Evolutionary conservation across 192 early-diverging fungal genomes (phyloP).

Genomic region (Rhizophagus prolifer): DNA sequence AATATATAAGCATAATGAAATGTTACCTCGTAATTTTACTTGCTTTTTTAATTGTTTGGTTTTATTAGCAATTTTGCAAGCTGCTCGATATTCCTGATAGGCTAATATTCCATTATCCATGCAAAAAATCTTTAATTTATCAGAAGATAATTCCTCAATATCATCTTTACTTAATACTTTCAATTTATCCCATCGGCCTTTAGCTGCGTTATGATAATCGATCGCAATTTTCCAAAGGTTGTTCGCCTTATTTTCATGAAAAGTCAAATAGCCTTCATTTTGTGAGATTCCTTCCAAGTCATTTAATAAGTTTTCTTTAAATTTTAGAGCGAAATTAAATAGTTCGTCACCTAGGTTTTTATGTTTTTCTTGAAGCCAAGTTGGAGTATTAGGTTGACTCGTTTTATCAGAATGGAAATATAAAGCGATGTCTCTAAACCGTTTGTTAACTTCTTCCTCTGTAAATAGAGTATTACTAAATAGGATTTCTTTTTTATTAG

Average conservation of each 20-base stretch:
- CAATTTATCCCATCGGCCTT: neutral
- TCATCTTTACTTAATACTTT: neutral
- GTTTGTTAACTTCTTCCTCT: neutral
- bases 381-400: too few species aligned
- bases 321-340: neutral
- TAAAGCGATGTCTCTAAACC: neutral
- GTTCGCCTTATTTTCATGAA: neutral
- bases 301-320: neutral
- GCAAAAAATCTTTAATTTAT: neutral
- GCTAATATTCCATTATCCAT: neutral
- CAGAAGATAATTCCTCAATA: neutral
- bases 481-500: neutral
- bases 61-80: slow-evolving; percentile 7
- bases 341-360: neutral
- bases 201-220: neutral
- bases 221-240: neutral
- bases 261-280: too few species aligned
- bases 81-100: neutral
- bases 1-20: slow-evolving; percentile 1
- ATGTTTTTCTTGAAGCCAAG: neutral
- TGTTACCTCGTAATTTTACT: neutral
- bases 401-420: slow-evolving; percentile 4
- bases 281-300: neutral
- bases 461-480: neutral
- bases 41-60: neutral